phyloP scores from a whole-genome alignment of 495 filamentous ascomycete species.

The Annulohypoxylon nitens region DNA sequence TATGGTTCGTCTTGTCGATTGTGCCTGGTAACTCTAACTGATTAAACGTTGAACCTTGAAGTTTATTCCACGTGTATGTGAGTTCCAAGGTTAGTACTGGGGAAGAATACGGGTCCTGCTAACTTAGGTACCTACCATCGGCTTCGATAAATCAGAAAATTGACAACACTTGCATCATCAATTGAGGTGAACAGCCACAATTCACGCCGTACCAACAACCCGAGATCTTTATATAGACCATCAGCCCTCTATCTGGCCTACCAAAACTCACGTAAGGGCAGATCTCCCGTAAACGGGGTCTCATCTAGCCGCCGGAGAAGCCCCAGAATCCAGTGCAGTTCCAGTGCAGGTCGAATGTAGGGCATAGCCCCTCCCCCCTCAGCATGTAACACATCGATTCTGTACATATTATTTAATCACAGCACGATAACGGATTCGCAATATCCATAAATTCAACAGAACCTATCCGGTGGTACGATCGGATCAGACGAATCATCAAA shows the following conservation, averaged over 20 bases:
- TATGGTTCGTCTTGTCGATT: neutral
- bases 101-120: neutral
- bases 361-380: conserved; percentile 29
- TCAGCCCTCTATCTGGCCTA: conserved; percentile 7
- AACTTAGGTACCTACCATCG: neutral
- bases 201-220: neutral
- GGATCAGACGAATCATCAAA: neutral
- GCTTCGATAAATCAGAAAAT: neutral
- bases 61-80: conserved; percentile 10
- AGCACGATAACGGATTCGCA: neutral
- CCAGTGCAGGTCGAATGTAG: conserved; percentile 22
- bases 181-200: neutral
- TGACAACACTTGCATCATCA: neutral
- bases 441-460: conserved; percentile 11
- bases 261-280: neutral
- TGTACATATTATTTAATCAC: neutral
- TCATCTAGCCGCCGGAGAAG: conserved; percentile 9
- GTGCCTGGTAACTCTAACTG: conserved; percentile 4
- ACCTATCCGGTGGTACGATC: neutral
- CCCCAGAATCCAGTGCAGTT: conserved; percentile 20
- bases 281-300: conserved; percentile 6
- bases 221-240: conserved; percentile 17
- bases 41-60: neutral
- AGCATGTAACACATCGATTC: conserved; percentile 28
- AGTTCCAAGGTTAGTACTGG: neutral